Conservation (phyloP, 176 grass and related monocot species). For the Avena insularis region DNA sequence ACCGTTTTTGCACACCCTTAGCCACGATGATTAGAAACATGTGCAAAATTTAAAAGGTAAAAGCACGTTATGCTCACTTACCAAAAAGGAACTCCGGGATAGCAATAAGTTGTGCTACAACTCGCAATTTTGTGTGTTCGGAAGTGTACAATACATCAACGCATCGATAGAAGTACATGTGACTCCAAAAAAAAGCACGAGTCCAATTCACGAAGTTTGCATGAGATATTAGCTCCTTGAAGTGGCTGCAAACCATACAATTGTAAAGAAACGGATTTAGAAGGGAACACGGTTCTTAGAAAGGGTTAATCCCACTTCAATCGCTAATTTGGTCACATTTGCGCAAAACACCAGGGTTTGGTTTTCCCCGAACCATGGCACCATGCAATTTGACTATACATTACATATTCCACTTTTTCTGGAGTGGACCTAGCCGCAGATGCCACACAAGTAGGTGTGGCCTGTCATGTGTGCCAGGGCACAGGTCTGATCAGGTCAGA, state of each 20-base stretch:
- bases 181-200: not conserved
- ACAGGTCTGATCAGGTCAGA: too few relatives aligned
- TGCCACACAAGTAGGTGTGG: too few relatives aligned
- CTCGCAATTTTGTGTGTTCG: too few relatives aligned
- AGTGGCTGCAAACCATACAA: not conserved
- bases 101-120: not conserved
- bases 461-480: too few relatives aligned
- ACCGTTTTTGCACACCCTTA: too few relatives aligned
- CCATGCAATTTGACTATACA: not conserved
- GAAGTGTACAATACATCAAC: too few relatives aligned
- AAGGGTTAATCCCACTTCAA: not conserved
- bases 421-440: too few relatives aligned
- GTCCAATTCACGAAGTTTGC: not conserved
- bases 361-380: not conserved
- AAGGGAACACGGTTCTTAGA: too few relatives aligned
- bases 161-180: not conserved
- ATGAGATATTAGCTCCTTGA: not conserved
- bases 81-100: not conserved
- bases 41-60: not conserved
- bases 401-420: not conserved
- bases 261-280: not conserved
- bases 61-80: not conserved
- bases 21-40: not conserved
- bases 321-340: not conserved
- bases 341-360: not conserved